These are phyloP conservation scores for Talaromyces liani DNA, from an alignment of 495 filamentous ascomycete genomes.

Conservation along the genomic window DNA sequence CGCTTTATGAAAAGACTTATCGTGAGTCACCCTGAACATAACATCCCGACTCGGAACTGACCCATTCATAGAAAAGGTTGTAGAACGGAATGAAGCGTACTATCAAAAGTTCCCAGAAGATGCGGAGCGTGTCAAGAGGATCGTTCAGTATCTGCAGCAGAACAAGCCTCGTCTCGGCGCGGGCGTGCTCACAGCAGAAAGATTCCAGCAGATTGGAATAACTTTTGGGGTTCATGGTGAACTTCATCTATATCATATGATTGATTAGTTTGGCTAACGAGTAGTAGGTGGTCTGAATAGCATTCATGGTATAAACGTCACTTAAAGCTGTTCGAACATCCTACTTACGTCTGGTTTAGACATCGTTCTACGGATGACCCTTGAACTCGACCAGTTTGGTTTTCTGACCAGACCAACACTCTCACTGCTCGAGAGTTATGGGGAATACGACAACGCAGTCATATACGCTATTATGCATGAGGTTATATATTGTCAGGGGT, in stretches of 20 bases:
- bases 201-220: constrained; percentile 71
- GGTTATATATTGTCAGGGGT: constrained; percentile 67
- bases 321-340: neutral
- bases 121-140: constrained; percentile 56
- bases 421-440: constrained; percentile 52
- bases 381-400: constrained; percentile 65
- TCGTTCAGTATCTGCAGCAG: constrained; percentile 54
- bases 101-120: constrained; percentile 85
- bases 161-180: constrained; percentile 53
- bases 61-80: constrained; percentile 44
- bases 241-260: neutral
- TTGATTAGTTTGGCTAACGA: constrained; percentile 13
- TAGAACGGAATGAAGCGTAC: constrained; percentile 61
- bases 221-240: constrained; percentile 68
- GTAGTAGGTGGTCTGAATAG: constrained; percentile 53
- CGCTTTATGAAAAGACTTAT: constrained; percentile 69
- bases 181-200: constrained; percentile 58
- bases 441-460: constrained; percentile 63
- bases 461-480: constrained; percentile 88
- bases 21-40: constrained; percentile 20
- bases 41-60: constrained; percentile 7
- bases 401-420: constrained; percentile 66
- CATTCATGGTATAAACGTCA: constrained; percentile 46
- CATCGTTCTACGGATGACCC: constrained; percentile 57
- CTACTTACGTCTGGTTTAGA: constrained; percentile 27